Evolutionary conservation across 2,329 filamentous ascomycete genomes (phyloP).

Genomic region (Monilinia laxa): DNA sequence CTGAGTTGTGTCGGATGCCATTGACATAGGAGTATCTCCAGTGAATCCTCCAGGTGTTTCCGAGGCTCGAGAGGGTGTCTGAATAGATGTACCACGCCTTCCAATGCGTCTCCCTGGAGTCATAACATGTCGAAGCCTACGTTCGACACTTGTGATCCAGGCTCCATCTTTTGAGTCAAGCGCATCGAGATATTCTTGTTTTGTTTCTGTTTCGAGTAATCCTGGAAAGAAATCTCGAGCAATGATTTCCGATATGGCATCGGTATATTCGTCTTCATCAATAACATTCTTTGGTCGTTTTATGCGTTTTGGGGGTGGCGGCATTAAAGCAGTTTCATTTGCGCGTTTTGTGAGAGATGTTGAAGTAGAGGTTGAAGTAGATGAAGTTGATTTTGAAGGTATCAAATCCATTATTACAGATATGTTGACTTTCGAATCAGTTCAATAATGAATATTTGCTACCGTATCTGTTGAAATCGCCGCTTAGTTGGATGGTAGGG

Average conservation of each 20-base stretch:
- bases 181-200: conserved; percentile 90
- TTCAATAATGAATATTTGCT: background rate
- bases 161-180: conserved; percentile 78
- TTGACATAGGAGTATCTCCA: conserved; percentile 72
- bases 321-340: conserved; percentile 73
- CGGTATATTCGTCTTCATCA: conserved; percentile 91
- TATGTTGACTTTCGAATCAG: background rate
- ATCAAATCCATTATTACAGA: conserved; percentile 24
- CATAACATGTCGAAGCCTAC: conserved; percentile 73
- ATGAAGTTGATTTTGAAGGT: conserved; percentile 9
- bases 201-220: conserved; percentile 77
- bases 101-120: conserved; percentile 62
- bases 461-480: background rate
- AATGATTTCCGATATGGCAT: conserved; percentile 89
- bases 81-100: conserved; percentile 40
- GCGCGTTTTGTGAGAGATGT: conserved; percentile 63
- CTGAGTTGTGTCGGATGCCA: conserved; percentile 45
- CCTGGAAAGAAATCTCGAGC: conserved; percentile 96
- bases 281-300: conserved; percentile 86
- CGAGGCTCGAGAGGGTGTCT: conserved; percentile 39
- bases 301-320: conserved; percentile 88
- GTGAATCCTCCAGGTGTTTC: conserved; percentile 66
- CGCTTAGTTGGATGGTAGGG: background rate
- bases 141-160: conserved; percentile 83
- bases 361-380: conserved; percentile 49